phyloP scores from a whole-genome alignment of 2,329 filamentous ascomycete species.

The Ophiosphaerella herpotricha region DNA sequence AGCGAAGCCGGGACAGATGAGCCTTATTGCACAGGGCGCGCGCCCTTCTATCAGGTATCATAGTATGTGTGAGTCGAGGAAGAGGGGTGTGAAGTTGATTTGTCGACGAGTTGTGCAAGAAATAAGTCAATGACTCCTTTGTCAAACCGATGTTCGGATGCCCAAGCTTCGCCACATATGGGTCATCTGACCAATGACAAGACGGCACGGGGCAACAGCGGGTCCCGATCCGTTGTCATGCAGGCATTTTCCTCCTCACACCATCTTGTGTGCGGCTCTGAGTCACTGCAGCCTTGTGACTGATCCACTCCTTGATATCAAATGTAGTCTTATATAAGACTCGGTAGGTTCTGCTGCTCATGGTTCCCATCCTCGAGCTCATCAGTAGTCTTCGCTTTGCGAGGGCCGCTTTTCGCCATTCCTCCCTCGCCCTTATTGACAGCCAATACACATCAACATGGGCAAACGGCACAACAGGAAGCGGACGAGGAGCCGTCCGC shows the following conservation, averaged over 20 bases:
- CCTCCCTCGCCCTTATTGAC: slow-evolving; percentile 4
- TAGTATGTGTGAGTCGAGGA: slow-evolving; percentile 15
- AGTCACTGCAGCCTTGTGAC: slow-evolving; percentile 44
- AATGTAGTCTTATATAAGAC: slow-evolving; percentile 33
- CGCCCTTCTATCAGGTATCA: slow-evolving; percentile 5
- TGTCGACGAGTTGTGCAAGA: slow-evolving; percentile 22
- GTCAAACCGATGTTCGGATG: slow-evolving; percentile 26
- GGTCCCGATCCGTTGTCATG: slow-evolving; percentile 23
- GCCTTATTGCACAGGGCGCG: background rate
- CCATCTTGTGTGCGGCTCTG: slow-evolving; percentile 38
- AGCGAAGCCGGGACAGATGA: background rate
- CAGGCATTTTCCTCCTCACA: slow-evolving; percentile 25
- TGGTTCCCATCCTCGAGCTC: slow-evolving; percentile 17
- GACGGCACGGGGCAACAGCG: slow-evolving; percentile 22
- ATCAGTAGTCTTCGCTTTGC: slow-evolving; percentile 35
- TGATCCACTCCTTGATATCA: slow-evolving; percentile 28
- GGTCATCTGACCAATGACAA: slow-evolving; percentile 33
- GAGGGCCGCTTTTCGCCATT: slow-evolving; percentile 34
- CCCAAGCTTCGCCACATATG: slow-evolving; percentile 27
- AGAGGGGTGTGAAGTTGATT: slow-evolving; percentile 18
- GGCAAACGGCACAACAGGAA: slow-evolving; percentile 52
- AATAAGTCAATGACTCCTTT: slow-evolving; percentile 29
- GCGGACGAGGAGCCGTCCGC: slow-evolving; percentile 49
- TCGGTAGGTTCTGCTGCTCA: slow-evolving; percentile 17
- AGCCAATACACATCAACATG: slow-evolving; percentile 31